Conservation (phyloP, 768 basidiomycete genomes). For the Mrakia blollopis region DNA sequence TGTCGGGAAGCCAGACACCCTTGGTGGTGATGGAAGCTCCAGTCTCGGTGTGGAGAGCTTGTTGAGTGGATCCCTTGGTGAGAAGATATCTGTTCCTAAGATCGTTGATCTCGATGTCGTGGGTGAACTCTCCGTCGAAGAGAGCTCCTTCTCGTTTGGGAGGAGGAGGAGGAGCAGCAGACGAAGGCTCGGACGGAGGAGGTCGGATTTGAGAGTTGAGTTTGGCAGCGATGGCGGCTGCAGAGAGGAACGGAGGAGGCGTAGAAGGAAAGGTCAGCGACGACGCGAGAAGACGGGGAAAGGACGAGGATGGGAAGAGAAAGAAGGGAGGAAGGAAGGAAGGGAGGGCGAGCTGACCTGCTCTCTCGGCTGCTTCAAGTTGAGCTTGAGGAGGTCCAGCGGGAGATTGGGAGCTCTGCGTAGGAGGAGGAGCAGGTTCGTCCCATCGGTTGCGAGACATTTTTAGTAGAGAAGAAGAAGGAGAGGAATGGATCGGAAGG, state of each 20-base stretch:
- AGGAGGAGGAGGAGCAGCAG: no score
- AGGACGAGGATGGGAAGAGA: no score
- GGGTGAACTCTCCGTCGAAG: conserved; percentile 70
- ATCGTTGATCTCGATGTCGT: conserved; percentile 97
- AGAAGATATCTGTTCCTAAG: conserved; percentile 83
- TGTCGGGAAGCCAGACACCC: conserved; percentile 94
- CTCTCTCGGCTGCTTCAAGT: no score
- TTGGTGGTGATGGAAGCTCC: conserved; percentile 89
- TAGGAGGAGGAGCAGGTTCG: no score
- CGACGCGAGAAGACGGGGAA: no score
- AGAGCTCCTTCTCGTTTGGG: conserved; percentile 38
- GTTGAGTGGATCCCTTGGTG: conserved; percentile 87
- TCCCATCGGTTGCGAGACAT: no score
- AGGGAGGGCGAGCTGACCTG: no score
- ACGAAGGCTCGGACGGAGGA: conserved; percentile 23
- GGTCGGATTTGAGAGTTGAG: conserved; percentile 69
- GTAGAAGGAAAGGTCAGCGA: not conserved
- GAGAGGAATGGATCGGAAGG: no score
- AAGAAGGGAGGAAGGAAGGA: no score
- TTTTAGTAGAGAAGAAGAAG: no score
- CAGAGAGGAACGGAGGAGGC: not conserved
- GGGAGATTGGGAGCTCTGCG: no score
- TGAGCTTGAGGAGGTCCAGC: no score
- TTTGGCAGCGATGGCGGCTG: conserved; percentile 84
- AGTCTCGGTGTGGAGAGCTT: conserved; percentile 88